Conservation (phyloP, 768 basidiomycete genomes). For the Agaricus subrufescens region DNA sequence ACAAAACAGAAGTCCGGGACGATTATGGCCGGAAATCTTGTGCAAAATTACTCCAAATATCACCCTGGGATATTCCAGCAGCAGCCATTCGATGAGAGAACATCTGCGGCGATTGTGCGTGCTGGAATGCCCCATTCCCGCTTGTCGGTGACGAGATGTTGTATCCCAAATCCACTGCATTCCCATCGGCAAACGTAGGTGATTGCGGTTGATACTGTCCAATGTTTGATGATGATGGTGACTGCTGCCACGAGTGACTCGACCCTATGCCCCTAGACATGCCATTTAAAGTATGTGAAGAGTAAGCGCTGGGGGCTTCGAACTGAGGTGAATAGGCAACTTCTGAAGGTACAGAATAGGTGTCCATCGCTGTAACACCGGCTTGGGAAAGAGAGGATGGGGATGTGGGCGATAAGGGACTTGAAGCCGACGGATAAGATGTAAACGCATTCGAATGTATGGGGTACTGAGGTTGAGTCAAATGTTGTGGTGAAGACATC, state of each 20-base stretch:
- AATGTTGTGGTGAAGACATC: background rate
- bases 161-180: background rate
- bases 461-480: background rate
- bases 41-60: conserved; percentile 35
- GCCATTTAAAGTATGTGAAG: background rate
- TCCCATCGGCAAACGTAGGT: background rate
- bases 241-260: background rate
- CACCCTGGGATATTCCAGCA: conserved; percentile 24
- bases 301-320: background rate
- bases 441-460: background rate
- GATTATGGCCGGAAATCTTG: conserved; percentile 19
- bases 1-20: background rate
- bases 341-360: background rate
- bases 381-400: background rate
- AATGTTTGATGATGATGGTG: conserved; percentile 13
- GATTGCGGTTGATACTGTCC: conserved; percentile 5
- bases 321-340: conserved; percentile 4
- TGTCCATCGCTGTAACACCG: background rate
- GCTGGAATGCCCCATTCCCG: background rate
- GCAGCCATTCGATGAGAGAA: background rate
- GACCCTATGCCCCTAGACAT: background rate
- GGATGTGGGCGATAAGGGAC: background rate
- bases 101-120: background rate
- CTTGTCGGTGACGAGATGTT: background rate
- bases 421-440: conserved; percentile 2